These are phyloP conservation scores for Farysia itapuensis DNA, from an alignment of 1,284 basidiomycete species.

Conservation along the genomic window DNA sequence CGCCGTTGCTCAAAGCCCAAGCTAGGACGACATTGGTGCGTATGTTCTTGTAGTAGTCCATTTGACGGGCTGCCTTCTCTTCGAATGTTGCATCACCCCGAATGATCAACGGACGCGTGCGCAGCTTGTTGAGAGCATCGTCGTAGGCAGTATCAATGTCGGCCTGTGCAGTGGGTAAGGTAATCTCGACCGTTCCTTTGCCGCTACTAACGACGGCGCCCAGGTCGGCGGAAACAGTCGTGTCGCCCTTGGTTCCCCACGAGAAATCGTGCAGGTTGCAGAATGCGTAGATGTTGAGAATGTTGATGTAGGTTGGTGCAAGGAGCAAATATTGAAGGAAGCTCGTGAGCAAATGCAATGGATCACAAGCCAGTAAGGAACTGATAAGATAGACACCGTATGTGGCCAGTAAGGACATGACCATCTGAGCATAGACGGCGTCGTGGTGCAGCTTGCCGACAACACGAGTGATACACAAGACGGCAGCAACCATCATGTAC, in stretches of 20 bases:
- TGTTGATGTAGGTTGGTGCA: conserved; percentile 84
- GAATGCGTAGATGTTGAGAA: conserved; percentile 65
- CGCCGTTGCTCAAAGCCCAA: conserved; percentile 76
- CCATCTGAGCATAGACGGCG: conserved; percentile 71
- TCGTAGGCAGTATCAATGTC: conserved; percentile 88
- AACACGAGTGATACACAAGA: conserved; percentile 47
- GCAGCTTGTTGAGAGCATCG: conserved; percentile 80
- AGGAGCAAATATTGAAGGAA: conserved; percentile 89
- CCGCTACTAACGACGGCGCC: conserved; percentile 54
- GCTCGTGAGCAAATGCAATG: conserved; percentile 89
- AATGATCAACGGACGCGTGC: conserved; percentile 65
- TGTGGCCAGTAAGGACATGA: conserved; percentile 81
- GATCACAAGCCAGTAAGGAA: conserved; percentile 83
- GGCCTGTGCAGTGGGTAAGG: conserved; percentile 79
- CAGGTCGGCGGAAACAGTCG: conserved; percentile 43
- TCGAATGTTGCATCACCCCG: conserved; percentile 52
- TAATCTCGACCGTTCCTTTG: conserved; percentile 73
- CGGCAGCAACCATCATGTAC: conserved; percentile 68
- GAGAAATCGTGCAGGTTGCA: conserved; percentile 50
- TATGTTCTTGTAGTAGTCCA: conserved; percentile 67
- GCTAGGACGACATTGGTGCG: conserved; percentile 84
- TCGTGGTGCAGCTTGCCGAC: conserved; percentile 61
- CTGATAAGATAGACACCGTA: conserved; percentile 67
- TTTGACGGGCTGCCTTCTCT: conserved; percentile 51
- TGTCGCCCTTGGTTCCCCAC: conserved; percentile 62